Base-by-base conservation (phyloP, 176 grass and related monocot species). In the Musa schizocarpa region DNA sequence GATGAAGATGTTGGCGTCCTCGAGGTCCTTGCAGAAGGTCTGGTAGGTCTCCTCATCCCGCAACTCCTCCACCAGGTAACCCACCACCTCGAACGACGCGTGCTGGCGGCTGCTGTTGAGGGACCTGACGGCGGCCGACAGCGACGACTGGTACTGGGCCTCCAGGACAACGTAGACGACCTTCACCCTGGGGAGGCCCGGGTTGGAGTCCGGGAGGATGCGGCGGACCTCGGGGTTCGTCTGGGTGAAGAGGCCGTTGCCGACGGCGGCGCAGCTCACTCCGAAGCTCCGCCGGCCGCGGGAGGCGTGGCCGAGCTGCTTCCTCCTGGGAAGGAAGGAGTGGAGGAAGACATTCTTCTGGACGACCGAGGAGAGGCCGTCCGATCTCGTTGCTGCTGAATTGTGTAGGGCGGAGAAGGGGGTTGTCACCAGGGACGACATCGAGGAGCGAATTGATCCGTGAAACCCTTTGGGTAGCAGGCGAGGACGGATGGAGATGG, bases 81-180 rank as follows among this genome's bases (percentile, higher is more conserved):
- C 95, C 3, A 94, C 95, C 2, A 99, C 95, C 88, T 99, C 95
- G 80, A 91, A 99, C 75, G 88, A 78, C 13, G 81, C 86, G 58
- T 89, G 63, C 64, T 53, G 77, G 75, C 88, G 84, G 66, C 86
- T 77, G 1, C 81, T 79, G 87, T 99, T 99, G 55, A 99, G 83
- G 65, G 82, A n/a, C 22, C 53, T 80, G 72, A 99, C 95, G 1
- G 95, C 95, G 0, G 88, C 88, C 0, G 95, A 94, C 2, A 99
- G 76, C 2, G 95, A 89, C 1, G 95, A 93, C 82, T 99, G 95
- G 80, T 99, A 99, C 90, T 99, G 95, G 77, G 95, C 95, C 88
- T 99, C 95, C 0, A 99, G 95, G 13, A 99, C 95, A 2, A 99
- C 95, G 85, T 99, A 99, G 11, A 99, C 90, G 16, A 99, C 80